These are phyloP conservation scores for Fraxinus anomala DNA, from an alignment of 257 asterid species.

Conservation along the genomic window DNA sequence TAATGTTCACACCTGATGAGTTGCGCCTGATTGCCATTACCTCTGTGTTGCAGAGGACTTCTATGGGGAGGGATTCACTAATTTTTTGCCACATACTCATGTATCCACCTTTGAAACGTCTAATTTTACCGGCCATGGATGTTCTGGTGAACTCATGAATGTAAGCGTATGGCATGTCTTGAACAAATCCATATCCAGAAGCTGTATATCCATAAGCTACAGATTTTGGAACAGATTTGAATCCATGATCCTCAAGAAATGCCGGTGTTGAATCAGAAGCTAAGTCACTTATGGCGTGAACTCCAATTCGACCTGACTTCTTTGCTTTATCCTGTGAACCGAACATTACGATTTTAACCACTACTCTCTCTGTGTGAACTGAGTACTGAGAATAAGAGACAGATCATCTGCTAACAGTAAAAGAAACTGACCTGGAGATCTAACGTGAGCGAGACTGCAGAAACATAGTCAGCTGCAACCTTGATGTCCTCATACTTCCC, in stretches of 20 bases:
- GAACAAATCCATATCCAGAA: constrained; percentile 82
- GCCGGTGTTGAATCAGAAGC: constrained; percentile 67
- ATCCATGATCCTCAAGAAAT: constrained; percentile 61
- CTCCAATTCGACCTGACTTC: constrained; percentile 64
- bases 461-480: constrained; percentile 82
- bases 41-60: constrained; percentile 66
- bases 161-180: constrained; percentile 82
- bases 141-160: constrained; percentile 78
- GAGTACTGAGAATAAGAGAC: background rate
- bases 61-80: constrained; percentile 49
- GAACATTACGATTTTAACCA: background rate
- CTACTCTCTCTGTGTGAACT: background rate
- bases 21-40: constrained; percentile 57
- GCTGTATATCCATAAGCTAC: constrained; percentile 84
- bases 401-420: background rate
- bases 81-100: constrained; percentile 69
- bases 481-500: constrained; percentile 67
- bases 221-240: constrained; percentile 68
- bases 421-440: constrained; percentile 67
- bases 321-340: constrained; percentile 67
- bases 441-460: constrained; percentile 67
- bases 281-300: constrained; percentile 56
- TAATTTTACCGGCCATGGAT: constrained; percentile 85
- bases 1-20: constrained; percentile 32
- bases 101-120: constrained; percentile 80